Evolutionary conservation across 768 basidiomycete species (phyloP), one percentile per base, ranked within the genome.

Genomic region (Roridomyces roridus): DNA sequence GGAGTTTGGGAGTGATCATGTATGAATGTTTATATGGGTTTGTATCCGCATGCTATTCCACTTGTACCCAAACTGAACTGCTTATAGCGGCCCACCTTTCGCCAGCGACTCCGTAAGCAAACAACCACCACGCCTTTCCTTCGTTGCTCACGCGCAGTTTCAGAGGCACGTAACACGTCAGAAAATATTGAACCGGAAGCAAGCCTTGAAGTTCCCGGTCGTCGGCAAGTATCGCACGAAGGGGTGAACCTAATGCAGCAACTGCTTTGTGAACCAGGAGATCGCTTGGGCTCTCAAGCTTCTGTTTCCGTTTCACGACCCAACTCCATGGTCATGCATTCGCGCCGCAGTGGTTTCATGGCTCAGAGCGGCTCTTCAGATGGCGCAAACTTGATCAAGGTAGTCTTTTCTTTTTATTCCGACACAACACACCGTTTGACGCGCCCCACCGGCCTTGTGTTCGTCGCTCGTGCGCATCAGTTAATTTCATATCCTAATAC

Each of bases 1-100:
- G 96, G 96, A 94, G 91, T 74, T 83, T 98, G 42, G 96, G 95
- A 12, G 91, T 97, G 51, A 98, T 99, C 70, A 92, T 94, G 87
- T 98, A 89, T 67, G 95, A 98, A 72, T 94, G 92, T 70, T 78
- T 97, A 71, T 96, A 94, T 67, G 92, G 91, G 90, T 92, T 70
- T 62, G 86, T 79, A 56, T 69, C 62, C 51, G 47, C 48, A 52
- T 42, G 46, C 42, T 50, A 42, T 37, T 42, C 51, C 10, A 24
- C 45, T 65, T 50, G 45, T 61, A 51, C 55, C 24, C 26, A 48
- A 20, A 53, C 63, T 56, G 23, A 50, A 41, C 34, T 25, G 21
- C n/a, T 53, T 43, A 45, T 47, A 96, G 94, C 37, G 96, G 91
- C 74, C 96, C 96, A 26, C 95, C 96, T 2, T 98, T 99, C 74